phyloP scores from a whole-genome alignment of 2,329 filamentous ascomycete genomes.

The Fusarium nygamai region DNA sequence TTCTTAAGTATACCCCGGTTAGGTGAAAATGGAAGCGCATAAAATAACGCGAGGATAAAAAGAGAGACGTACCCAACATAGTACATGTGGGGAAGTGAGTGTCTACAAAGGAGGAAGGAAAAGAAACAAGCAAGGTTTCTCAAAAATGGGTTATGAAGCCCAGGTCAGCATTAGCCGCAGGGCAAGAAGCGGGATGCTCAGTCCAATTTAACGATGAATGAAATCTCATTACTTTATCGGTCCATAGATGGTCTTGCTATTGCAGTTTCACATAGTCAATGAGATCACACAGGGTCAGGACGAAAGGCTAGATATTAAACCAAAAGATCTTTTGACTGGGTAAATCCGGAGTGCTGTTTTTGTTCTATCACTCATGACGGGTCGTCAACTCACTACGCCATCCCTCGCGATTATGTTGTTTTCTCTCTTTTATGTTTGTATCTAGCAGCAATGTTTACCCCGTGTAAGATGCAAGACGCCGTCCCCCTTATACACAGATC shows the following conservation, averaged over 20 bases:
- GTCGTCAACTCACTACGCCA: slow-evolving; percentile 39
- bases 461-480: slow-evolving; percentile 43
- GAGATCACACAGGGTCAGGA: neutral
- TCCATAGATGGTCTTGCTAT: neutral
- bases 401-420: slow-evolving; percentile 26
- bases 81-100: neutral
- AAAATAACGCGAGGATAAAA: slow-evolving; percentile 12
- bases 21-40: slow-evolving; percentile 13
- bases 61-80: neutral
- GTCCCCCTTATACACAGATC: slow-evolving; percentile 37
- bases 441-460: slow-evolving; percentile 37
- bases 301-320: slow-evolving; percentile 22
- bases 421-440: slow-evolving; percentile 25
- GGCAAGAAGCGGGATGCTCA: slow-evolving; percentile 3
- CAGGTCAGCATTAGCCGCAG: slow-evolving; percentile 10
- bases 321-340: slow-evolving; percentile 44
- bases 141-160: slow-evolving; percentile 12
- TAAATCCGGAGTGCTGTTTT: slow-evolving; percentile 43
- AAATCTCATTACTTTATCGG: slow-evolving; percentile 24
- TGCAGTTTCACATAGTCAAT: neutral
- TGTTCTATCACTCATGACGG: slow-evolving; percentile 45
- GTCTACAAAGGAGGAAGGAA: neutral
- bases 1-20: slow-evolving; percentile 38
- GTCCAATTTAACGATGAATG: slow-evolving; percentile 32
- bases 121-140: slow-evolving; percentile 8